These are phyloP conservation scores for Hyphopichia khmerensis DNA, from an alignment of 1,139 yeast genomes.

Conservation along the genomic window DNA sequence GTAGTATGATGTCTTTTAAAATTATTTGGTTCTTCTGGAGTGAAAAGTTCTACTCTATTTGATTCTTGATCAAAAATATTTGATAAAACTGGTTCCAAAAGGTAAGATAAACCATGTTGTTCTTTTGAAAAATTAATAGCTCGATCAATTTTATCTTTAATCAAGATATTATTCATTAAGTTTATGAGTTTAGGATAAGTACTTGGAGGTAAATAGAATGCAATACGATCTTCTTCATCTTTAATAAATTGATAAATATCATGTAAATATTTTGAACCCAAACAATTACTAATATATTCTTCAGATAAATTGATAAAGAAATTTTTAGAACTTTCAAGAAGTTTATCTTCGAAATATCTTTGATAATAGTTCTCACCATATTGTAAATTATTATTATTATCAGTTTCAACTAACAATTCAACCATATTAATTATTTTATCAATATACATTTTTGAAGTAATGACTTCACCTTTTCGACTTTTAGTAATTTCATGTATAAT, in stretches of 20 bases:
- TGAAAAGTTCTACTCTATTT: constrained; percentile 2
- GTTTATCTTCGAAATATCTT: constrained; percentile 64
- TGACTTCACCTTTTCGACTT: constrained; percentile 59
- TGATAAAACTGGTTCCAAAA: constrained; percentile 43
- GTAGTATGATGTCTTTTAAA: constrained; percentile 11
- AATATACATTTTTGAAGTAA: constrained; percentile 57
- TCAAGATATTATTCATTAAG: constrained; percentile 61
- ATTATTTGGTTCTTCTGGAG: not conserved
- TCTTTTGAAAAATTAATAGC: constrained; percentile 44
- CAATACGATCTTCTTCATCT: constrained; percentile 60
- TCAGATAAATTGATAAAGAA: constrained; percentile 54
- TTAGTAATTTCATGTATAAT: constrained; percentile 58
- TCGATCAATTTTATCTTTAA: constrained; percentile 55
- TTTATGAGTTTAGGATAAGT: constrained; percentile 55
- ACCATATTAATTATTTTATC: constrained; percentile 69
- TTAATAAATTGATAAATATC: constrained; percentile 50
- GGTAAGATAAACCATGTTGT: constrained; percentile 54
- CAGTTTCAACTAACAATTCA: constrained; percentile 50
- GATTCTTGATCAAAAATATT: constrained; percentile 17
- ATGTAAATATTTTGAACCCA: constrained; percentile 56
- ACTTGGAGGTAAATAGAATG: constrained; percentile 52
- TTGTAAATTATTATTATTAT: constrained; percentile 31
- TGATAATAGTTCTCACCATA: constrained; percentile 58
- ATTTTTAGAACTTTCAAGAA: constrained; percentile 53
- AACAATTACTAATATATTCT: constrained; percentile 35